phyloP scores from a whole-genome alignment of 306 rosid genomes.

The Cucurbita moschata region DNA sequence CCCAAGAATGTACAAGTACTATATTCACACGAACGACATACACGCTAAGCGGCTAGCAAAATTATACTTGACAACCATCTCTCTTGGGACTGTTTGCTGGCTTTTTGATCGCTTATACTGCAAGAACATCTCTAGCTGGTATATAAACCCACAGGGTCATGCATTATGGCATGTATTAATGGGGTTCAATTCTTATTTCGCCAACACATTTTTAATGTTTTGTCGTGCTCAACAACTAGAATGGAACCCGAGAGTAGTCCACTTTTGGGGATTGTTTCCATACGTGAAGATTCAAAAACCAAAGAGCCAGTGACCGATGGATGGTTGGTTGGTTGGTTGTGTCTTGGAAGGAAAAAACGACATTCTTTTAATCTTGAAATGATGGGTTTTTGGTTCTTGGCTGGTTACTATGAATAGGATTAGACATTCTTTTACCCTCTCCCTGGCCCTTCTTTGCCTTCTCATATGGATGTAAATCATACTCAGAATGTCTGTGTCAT shows the following conservation, averaged over 20 bases:
- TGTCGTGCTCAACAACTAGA: constrained; percentile 70
- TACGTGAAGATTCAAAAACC: constrained; percentile 62
- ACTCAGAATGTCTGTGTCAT: neutral
- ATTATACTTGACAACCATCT: constrained; percentile 38
- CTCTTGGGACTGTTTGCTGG: constrained; percentile 46
- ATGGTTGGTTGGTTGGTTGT: neutral
- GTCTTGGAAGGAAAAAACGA: neutral
- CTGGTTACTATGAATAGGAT: neutral
- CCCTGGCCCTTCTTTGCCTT: neutral
- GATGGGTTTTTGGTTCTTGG: neutral
- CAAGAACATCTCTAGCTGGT: constrained; percentile 41
- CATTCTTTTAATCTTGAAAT: constrained; percentile 1
- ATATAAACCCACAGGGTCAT: constrained; percentile 69
- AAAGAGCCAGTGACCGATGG: constrained; percentile 34
- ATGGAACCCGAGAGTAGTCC: constrained; percentile 51
- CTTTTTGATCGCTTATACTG: constrained; percentile 47
- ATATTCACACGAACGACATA: constrained; percentile 43
- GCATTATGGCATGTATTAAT: constrained; percentile 69
- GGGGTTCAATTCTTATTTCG: constrained; percentile 64
- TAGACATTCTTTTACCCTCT: constrained; percentile 7
- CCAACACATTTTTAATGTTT: constrained; percentile 80
- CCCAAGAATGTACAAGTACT: constrained; percentile 91
- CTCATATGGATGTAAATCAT: constrained; percentile 9
- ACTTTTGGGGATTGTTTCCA: constrained; percentile 47
- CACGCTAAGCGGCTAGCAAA: constrained; percentile 57